A percentile compares a stretch with the other conserved stretches of the same genome.
Conservation (phyloP, 2,329 filamentous ascomycete genomes). For the Xylariaceae sp. region DNA sequence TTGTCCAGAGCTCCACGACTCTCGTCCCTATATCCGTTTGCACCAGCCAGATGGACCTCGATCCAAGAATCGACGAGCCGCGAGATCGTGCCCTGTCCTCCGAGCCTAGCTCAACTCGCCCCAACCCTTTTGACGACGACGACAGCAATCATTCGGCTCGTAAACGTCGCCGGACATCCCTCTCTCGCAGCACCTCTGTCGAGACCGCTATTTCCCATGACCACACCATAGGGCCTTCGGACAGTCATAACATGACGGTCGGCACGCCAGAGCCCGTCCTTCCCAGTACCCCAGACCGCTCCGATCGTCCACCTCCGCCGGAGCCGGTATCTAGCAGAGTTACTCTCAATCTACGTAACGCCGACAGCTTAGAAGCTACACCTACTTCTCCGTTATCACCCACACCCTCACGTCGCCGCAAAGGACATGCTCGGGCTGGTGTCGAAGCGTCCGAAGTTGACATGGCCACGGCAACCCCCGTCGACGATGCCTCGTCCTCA, state of each 20-base stretch:
- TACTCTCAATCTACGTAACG: conserved; percentile 55
- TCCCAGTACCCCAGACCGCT: conserved; percentile 39
- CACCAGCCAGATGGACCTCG: conserved; percentile 51
- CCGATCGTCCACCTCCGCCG: conserved; percentile 32
- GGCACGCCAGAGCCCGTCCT: conserved; percentile 36
- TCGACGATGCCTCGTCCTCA: conserved; percentile 33
- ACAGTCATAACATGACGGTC: conserved; percentile 37
- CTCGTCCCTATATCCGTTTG: conserved; percentile 35
- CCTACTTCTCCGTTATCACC: conserved; percentile 43
- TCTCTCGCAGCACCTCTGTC: conserved; percentile 50
- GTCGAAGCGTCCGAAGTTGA: conserved; percentile 43
- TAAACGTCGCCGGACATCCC: conserved; percentile 58
- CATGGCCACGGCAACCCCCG: conserved; percentile 29
- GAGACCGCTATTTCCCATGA: conserved; percentile 37
- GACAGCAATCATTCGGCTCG: conserved; percentile 45
- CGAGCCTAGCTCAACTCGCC: conserved; percentile 58
- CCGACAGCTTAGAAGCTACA: conserved; percentile 37
- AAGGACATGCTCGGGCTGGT: conserved; percentile 38
- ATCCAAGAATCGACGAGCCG: conserved; percentile 45
- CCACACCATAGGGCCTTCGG: conserved; percentile 29
- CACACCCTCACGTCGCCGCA: conserved; percentile 24
- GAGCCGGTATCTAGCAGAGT: conserved; percentile 52
- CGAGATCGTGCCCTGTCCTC: conserved; percentile 56
- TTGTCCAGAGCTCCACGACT: conserved; percentile 43
- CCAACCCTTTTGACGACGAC: conserved; percentile 59